A percentile compares a stretch with the other conserved stretches of the same genome.
Evolutionary conservation across 2,329 filamentous ascomycete genomes (phyloP).

Genomic region (Aquanectria penicillioides): DNA sequence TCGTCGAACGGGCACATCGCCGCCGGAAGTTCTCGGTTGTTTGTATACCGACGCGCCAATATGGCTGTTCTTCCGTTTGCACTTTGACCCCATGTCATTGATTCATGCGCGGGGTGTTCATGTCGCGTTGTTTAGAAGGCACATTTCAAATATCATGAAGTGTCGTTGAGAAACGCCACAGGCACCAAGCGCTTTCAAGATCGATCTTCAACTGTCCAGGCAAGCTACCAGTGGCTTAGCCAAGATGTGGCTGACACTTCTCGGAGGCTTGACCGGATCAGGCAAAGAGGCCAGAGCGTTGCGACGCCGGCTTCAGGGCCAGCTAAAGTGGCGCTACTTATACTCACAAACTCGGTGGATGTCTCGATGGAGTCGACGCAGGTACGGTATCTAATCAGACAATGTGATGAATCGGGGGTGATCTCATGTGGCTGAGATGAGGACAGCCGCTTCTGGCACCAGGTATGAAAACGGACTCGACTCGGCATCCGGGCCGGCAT

Average conservation of each 20-base stretch:
- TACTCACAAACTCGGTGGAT: slow-evolving; percentile 17
- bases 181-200: slow-evolving; percentile 3
- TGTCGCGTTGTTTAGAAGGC: slow-evolving; percentile 21
- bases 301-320: slow-evolving; percentile 21
- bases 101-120: slow-evolving; percentile 2
- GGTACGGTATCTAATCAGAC: slow-evolving; percentile 16
- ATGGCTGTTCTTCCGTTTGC: slow-evolving; percentile 41
- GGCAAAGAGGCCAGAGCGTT: background rate
- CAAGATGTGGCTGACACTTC: slow-evolving; percentile 18
- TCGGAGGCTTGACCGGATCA: slow-evolving; percentile 2
- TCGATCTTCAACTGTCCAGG: background rate
- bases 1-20: slow-evolving; percentile 54
- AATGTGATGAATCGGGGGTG: slow-evolving; percentile 19
- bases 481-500: background rate
- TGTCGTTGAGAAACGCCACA: slow-evolving; percentile 7
- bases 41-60: slow-evolving; percentile 36
- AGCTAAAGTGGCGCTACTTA: slow-evolving; percentile 26
- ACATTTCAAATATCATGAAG: background rate
- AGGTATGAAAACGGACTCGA: background rate
- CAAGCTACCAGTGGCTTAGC: slow-evolving; percentile 22
- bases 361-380: slow-evolving; percentile 19
- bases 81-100: slow-evolving; percentile 36
- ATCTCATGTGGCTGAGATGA: slow-evolving; percentile 15
- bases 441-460: background rate
- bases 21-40: slow-evolving; percentile 22